A percentile compares a stretch with the other conserved stretches of the same genome.
These are phyloP conservation scores for Boletus fagicola DNA, from an alignment of 768 basidiomycete species.

Conservation along the genomic window DNA sequence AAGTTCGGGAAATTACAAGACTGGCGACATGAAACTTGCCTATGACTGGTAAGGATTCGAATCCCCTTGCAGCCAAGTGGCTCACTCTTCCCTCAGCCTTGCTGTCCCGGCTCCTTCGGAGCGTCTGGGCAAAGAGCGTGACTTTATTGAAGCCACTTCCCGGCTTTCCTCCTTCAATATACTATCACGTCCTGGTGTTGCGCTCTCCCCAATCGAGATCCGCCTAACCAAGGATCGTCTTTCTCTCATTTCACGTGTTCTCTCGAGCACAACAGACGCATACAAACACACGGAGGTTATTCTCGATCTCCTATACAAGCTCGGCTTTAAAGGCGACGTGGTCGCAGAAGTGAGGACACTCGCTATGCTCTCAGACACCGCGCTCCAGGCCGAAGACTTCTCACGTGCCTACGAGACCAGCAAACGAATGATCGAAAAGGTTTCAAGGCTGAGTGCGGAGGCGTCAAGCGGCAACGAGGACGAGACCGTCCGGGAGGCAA, in stretches of 20 bases:
- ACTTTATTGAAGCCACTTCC: constrained; percentile 97
- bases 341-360: constrained; percentile 80
- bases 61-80: not conserved
- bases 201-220: constrained; percentile 90
- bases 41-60: constrained; percentile 76
- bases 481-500: constrained; percentile 52
- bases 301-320: constrained; percentile 84
- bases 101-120: constrained; percentile 68
- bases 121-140: constrained; percentile 64
- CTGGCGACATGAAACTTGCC: constrained; percentile 94
- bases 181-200: constrained; percentile 66
- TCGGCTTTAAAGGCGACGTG: constrained; percentile 71
- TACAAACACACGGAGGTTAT: constrained; percentile 93
- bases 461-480: constrained; percentile 34
- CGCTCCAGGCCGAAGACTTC: constrained; percentile 81
- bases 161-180: constrained; percentile 92
- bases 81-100: constrained; percentile 50
- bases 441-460: constrained; percentile 47
- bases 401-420: constrained; percentile 66
- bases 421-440: constrained; percentile 66
- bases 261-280: constrained; percentile 81
- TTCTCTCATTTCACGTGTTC: constrained; percentile 79
- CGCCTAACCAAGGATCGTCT: constrained; percentile 88
- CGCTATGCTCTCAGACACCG: constrained; percentile 89
- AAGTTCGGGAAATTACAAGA: constrained; percentile 84